Evolutionary conservation across 345 rosid species (phyloP), one percentile per base, ranked within the genome.

Genomic region (Arabis alpina): DNA sequence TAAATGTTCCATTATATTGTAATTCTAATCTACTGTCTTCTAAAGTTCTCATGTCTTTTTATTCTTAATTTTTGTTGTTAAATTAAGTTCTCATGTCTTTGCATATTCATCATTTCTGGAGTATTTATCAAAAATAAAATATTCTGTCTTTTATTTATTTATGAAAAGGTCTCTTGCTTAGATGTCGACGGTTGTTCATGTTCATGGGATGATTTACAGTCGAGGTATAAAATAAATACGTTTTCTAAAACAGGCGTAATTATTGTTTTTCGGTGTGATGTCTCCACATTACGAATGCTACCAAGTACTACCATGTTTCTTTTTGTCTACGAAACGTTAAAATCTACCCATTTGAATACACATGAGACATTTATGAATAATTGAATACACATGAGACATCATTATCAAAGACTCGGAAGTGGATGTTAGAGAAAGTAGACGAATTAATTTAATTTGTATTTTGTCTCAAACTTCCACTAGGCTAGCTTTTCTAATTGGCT

Each of bases 371-470:
- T 8, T 13, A 8, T 30, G 16, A 68, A 56, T 19, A 16, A 25
- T 24, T 42, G 9, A 54, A 32, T 67, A 16, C 15, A 30, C 25
- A 43, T 32, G 16, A 51, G 36, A n/a, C 32, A 28, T 28, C 39
- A 41, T 52, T 9, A 54, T 42, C n/a, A 67, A 55, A 39, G 54
- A 67, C 50, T 51, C n/a, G n/a, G 10, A 6, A 13, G 34, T 8
- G 41, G 53, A 43, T 43, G 34, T 43, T 30, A 43, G 45, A 42
- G 10, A 43, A 54, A 44, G 12, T 54, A 54, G 13, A 43, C 16
- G 47, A 45, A 19, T 19, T 68, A 10, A 37, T 50, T 28, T 30
- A 19, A 45, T 43, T n/a, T n/a, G n/a, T n/a, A n/a, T n/a, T n/a
- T n/a, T n/a, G n/a, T n/a, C n/a, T n/a, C n/a, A n/a, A n/a, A n/a